Percentiles rank a stretch among this genome's conserved stretches.
Evolutionary conservation across 441 rosid species (phyloP).

Genomic region (Gossypium lobatum): DNA sequence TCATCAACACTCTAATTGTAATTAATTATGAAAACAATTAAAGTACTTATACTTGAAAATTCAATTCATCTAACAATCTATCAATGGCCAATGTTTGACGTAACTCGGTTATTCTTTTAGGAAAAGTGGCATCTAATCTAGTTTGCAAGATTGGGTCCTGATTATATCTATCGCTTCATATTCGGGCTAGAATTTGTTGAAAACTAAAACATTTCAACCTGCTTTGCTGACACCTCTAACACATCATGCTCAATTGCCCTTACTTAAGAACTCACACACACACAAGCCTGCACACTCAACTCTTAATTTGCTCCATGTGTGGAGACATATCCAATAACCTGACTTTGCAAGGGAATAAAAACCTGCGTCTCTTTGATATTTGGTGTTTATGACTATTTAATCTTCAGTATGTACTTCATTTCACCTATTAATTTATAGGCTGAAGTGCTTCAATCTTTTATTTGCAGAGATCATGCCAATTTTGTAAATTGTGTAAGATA

Average conservation of each 20-base stretch:
- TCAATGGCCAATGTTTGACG: not conserved
- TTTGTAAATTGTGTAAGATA: slow-evolving; percentile 91
- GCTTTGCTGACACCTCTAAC: not conserved
- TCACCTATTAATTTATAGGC: slow-evolving; percentile 7
- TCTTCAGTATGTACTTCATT: not conserved
- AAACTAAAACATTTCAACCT: not conserved
- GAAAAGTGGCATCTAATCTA: not conserved
- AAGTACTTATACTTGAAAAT: not conserved
- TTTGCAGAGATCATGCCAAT: slow-evolving; percentile 77
- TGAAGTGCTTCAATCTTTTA: slow-evolving; percentile 14
- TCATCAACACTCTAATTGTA: not conserved
- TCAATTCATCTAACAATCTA: not conserved
- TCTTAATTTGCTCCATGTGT: not conserved
- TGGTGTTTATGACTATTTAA: not conserved
- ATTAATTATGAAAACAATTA: not conserved
- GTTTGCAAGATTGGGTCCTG: not conserved
- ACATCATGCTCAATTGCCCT: not conserved
- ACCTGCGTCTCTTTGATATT: not conserved
- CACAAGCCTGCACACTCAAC: not conserved
- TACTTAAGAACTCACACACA: not conserved
- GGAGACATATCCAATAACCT: not conserved
- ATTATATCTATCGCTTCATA: not conserved
- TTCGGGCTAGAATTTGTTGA: not conserved
- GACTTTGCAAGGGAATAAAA: not conserved
- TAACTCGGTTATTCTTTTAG: not conserved